Evolutionary conservation across 2,329 filamentous ascomycete species (phyloP), one percentile per base, ranked within the genome.

Genomic region (Penicillium sclerotiorum): DNA sequence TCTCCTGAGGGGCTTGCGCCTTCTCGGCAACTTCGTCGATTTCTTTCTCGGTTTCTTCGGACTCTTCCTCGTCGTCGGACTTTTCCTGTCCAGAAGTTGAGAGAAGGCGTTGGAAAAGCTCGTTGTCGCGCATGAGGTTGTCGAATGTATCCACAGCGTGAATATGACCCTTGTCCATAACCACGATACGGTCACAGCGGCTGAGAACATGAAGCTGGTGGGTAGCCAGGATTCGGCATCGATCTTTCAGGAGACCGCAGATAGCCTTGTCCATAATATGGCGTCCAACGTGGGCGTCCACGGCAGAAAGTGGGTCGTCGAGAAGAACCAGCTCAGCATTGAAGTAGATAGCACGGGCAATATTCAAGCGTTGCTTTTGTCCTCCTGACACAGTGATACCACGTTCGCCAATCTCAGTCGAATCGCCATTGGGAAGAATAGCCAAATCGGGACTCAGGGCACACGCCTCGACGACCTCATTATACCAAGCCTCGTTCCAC

Each of bases 341-440:
- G 64, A 84, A 86, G 62, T 86, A 86, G 46, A 86, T 85, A 1
- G 83, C 83, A 46, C 94, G 83, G 15, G 94, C 94, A 64, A 97
- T 96, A 66, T 96, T 97, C 59, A 96, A 77, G 9, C 94, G 85
- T 70, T 96, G 93, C 71, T 96, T 96, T 71, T 97, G 93, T 1
- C 93, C 93, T 49, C 94, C 93, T 15, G 91, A 96, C 1, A 97
- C 88, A 1, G 91, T 97, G 64, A 97, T 96, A 45, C 94, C 93
- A 53, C 91, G 86, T 70, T 97, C 94, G 21, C 93, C 94, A 64
- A 97, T 96, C 69, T 97, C 93, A 0, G 93, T 99, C 60, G 82
- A 72, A 62, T 97, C 94, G 12, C 90, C 89, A 49, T 88, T 83
- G 0, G 93, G 93, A n/a, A 97, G 78, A 85, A 96, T 96, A 40